phyloP scores from a whole-genome alignment of 2,329 filamentous ascomycete genomes.

The Hymenotorrendiella dingleyae region DNA sequence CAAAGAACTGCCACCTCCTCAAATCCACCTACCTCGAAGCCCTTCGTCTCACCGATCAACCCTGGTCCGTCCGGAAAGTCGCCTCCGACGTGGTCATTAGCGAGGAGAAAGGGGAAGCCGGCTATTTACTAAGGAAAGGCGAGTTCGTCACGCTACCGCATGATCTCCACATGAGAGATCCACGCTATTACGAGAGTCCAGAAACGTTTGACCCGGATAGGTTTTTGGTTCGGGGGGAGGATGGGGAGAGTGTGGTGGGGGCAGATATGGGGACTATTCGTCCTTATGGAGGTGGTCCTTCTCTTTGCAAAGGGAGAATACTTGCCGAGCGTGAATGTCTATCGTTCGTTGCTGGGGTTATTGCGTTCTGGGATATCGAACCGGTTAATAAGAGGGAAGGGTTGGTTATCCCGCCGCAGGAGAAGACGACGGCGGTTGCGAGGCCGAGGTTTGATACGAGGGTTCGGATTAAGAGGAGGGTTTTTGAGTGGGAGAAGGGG shows the following conservation, averaged over 20 bases:
- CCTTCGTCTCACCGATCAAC: slow-evolving; percentile 37
- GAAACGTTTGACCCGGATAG: slow-evolving; percentile 38
- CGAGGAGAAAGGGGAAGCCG: slow-evolving; percentile 13
- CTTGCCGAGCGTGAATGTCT: slow-evolving; percentile 46
- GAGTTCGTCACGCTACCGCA: slow-evolving; percentile 39
- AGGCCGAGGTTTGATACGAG: slow-evolving; percentile 45
- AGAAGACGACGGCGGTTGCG: slow-evolving; percentile 42
- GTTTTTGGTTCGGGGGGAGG: slow-evolving; percentile 38
- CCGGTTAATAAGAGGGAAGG: slow-evolving; percentile 34
- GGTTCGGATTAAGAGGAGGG: slow-evolving; percentile 44
- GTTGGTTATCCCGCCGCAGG: slow-evolving; percentile 46
- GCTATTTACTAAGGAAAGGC: slow-evolving; percentile 36
- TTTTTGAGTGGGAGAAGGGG: slow-evolving; percentile 22
- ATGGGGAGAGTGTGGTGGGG: slow-evolving; percentile 26
- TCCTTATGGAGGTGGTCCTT: slow-evolving; percentile 42
- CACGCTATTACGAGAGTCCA: slow-evolving; percentile 34
- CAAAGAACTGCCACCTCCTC: slow-evolving; percentile 39
- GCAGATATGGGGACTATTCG: slow-evolving; percentile 38
- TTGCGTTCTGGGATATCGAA: slow-evolving; percentile 51
- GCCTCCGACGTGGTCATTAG: slow-evolving; percentile 32
- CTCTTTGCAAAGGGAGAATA: slow-evolving; percentile 43
- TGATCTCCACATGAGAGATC: slow-evolving; percentile 38
- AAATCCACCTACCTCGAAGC: slow-evolving; percentile 41
- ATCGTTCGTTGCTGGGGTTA: slow-evolving; percentile 44
- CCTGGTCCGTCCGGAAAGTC: slow-evolving; percentile 37